A percentile compares a stretch with the other conserved stretches of the same genome.
These are phyloP conservation scores for Hypsizygus marmoreus DNA, from an alignment of 768 basidiomycete genomes.

Conservation along the genomic window DNA sequence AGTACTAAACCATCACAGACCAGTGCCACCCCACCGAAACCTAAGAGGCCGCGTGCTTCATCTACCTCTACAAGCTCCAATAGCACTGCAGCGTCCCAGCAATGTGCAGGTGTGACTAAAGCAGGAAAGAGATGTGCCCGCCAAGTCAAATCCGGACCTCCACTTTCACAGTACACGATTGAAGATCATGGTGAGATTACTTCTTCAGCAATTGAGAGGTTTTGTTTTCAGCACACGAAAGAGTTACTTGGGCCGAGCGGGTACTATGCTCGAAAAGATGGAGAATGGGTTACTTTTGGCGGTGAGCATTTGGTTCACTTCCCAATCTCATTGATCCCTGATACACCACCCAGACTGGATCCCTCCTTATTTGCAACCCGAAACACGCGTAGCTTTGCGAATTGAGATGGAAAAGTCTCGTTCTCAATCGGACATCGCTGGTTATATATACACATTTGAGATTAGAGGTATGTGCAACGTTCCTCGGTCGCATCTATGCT, in stretches of 20 bases:
- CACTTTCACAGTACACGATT: slow-evolving; percentile 24
- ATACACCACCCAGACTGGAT: slow-evolving; percentile 84
- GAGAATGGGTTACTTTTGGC: slow-evolving; percentile 58
- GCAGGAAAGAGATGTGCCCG: slow-evolving; percentile 63
- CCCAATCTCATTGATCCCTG: slow-evolving; percentile 3
- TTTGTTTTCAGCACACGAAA: slow-evolving; percentile 68
- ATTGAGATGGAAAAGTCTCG: slow-evolving; percentile 50
- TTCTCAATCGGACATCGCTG: slow-evolving; percentile 60
- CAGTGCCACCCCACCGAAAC: slow-evolving; percentile 10
- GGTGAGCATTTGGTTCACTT: slow-evolving; percentile 35
- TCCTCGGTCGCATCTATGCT: neutral
- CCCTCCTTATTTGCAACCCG: slow-evolving; percentile 58
- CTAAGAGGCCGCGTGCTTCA: slow-evolving; percentile 20
- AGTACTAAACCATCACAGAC: slow-evolving; percentile 19
- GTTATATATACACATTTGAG: slow-evolving; percentile 84
- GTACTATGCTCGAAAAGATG: slow-evolving; percentile 54
- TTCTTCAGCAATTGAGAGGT: slow-evolving; percentile 40
- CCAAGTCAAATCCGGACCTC: slow-evolving; percentile 47
- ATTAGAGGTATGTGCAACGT: slow-evolving; percentile 57
- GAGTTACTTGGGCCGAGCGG: slow-evolving; percentile 54
- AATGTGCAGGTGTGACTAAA: slow-evolving; percentile 69
- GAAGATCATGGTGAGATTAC: slow-evolving; percentile 31
- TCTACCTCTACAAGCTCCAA: slow-evolving; percentile 22
- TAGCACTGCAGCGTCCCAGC: slow-evolving; percentile 29
- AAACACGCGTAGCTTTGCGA: slow-evolving; percentile 58